These are phyloP conservation scores for Olyra latifolia DNA, from an alignment of 176 grass and related monocot species.

Conservation along the genomic window DNA sequence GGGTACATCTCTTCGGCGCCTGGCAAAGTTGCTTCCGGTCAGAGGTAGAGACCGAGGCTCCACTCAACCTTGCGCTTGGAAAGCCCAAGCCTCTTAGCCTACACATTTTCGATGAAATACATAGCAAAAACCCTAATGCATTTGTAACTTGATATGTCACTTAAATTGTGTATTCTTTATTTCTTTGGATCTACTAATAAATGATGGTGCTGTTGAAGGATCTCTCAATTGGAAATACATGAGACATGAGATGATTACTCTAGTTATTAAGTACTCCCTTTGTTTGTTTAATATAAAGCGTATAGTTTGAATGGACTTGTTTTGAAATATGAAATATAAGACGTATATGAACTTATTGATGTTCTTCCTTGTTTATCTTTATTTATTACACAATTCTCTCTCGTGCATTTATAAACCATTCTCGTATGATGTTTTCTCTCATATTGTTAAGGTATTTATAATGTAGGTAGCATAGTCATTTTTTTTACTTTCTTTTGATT, in stretches of 20 bases:
- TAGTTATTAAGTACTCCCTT: not conserved
- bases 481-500: too few relatives aligned
- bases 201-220: not conserved
- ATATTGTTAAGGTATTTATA: too few relatives aligned
- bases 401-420: too few relatives aligned
- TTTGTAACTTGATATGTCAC: not conserved
- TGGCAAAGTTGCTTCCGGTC: not conserved
- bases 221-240: not conserved
- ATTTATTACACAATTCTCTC: too few relatives aligned
- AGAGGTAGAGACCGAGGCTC: constrained; percentile 2
- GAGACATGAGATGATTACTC: not conserved
- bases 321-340: too few relatives aligned
- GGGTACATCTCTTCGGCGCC: not conserved
- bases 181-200: not conserved
- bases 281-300: too few relatives aligned
- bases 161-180: not conserved
- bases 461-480: too few relatives aligned
- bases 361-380: too few relatives aligned
- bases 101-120: not conserved
- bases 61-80: not conserved
- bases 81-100: not conserved
- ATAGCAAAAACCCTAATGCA: not conserved
- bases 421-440: too few relatives aligned
- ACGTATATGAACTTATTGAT: too few relatives aligned
- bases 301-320: too few relatives aligned